phyloP scores from a whole-genome alignment of 2,329 filamentous ascomycete species.

The Calonectria crousiana region DNA sequence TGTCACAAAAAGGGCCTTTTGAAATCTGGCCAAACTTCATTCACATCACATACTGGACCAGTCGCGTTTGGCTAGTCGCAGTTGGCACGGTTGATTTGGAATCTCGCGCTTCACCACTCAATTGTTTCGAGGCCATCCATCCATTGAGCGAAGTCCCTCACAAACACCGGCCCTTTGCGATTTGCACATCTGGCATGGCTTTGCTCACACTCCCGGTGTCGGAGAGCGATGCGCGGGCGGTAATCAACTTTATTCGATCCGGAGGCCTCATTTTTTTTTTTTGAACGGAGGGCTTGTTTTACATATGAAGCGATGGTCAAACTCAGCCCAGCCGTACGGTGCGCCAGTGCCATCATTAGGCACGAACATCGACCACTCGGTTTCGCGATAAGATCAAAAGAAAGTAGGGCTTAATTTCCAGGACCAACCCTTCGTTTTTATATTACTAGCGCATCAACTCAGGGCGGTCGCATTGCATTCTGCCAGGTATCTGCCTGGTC shows the following conservation, averaged over 20 bases:
- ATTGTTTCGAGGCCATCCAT: too few species aligned
- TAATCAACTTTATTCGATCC: accelerated
- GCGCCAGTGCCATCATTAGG: not conserved
- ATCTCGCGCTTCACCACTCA: not conserved
- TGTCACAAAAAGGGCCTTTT: not conserved
- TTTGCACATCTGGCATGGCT: not conserved
- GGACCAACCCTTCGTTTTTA: accelerated
- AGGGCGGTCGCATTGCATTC: not conserved
- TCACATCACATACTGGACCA: not conserved
- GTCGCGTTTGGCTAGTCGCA: not conserved
- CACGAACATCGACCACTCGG: not conserved
- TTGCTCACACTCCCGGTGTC: not conserved
- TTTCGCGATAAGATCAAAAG: not conserved
- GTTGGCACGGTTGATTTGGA: not conserved
- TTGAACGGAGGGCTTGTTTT: not conserved
- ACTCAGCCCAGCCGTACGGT: not conserved
- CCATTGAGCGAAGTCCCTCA: not conserved
- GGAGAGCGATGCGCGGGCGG: not conserved
- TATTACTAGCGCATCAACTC: not conserved
- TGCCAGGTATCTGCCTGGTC: not conserved
- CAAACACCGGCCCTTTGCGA: not conserved
- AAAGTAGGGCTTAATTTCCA: not conserved
- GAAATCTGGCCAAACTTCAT: not conserved
- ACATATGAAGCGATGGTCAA: not conserved
- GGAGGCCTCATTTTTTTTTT: not conserved